These are phyloP conservation scores for Camelina neglecta DNA, from an alignment of 345 rosid species.

Conservation along the genomic window DNA sequence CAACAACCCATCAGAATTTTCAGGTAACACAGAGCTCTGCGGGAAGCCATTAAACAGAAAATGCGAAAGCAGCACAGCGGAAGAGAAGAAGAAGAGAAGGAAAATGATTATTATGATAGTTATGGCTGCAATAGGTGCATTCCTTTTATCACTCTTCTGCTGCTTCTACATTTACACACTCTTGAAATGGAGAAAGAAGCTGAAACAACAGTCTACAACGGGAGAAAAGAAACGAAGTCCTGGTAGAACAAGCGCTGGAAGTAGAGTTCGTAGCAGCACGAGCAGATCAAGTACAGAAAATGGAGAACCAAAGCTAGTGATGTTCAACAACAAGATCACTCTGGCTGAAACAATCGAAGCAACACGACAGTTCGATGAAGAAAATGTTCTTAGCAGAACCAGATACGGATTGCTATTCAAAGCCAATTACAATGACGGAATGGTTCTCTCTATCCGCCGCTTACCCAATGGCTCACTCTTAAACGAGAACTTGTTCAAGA, in stretches of 20 bases:
- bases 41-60: constrained; percentile 68
- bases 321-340: constrained; percentile 94
- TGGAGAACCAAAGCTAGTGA: constrained; percentile 88
- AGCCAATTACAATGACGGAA: constrained; percentile 86
- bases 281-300: constrained; percentile 63
- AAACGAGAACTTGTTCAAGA: constrained; percentile 70
- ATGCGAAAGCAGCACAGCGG: constrained; percentile 47
- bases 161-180: constrained; percentile 86
- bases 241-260: constrained; percentile 78
- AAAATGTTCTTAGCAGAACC: constrained; percentile 85
- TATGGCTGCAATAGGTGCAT: constrained; percentile 60
- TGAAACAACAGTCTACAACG: constrained; percentile 57
- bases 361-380: constrained; percentile 88
- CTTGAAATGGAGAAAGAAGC: constrained; percentile 82
- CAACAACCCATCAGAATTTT: constrained; percentile 61
- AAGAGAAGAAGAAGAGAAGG: constrained; percentile 58
- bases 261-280: constrained; percentile 80
- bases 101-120: constrained; percentile 64
- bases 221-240: constrained; percentile 95
- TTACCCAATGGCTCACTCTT: constrained; percentile 61
- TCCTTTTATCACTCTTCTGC: constrained; percentile 71
- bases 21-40: constrained; percentile 62
- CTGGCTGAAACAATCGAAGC: constrained; percentile 88
- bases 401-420: constrained; percentile 79
- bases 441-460: constrained; percentile 86